Conservation (phyloP, 2,329 filamentous ascomycete species). For the Claviceps lovelessii region DNA sequence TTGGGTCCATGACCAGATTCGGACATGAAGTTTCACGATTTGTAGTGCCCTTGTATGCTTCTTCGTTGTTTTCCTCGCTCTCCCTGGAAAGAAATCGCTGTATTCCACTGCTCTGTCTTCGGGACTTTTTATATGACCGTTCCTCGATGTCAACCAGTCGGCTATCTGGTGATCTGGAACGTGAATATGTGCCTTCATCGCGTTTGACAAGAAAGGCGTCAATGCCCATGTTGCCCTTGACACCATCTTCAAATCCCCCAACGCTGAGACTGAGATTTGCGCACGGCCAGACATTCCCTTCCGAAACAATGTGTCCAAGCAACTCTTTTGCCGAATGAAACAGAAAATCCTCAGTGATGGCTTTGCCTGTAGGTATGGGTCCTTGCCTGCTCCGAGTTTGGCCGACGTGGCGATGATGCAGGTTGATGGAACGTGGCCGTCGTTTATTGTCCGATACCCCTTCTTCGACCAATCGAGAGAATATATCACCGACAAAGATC, state of each 20-base stretch:
- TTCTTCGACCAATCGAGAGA: slow-evolving; percentile 77
- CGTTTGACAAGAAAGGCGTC: slow-evolving; percentile 71
- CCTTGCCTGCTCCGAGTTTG: slow-evolving; percentile 62
- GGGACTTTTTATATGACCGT: slow-evolving; percentile 17
- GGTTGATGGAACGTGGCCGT: slow-evolving; percentile 68
- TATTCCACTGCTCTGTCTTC: slow-evolving; percentile 35
- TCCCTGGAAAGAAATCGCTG: slow-evolving; percentile 41
- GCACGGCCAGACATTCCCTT: slow-evolving; percentile 79
- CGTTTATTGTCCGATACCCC: slow-evolving; percentile 77
- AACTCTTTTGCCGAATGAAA: slow-evolving; percentile 65
- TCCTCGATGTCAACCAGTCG: slow-evolving; percentile 2
- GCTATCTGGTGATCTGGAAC: slow-evolving; percentile 8
- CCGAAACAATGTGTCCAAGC: slow-evolving; percentile 60
- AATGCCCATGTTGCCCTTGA: slow-evolving; percentile 74
- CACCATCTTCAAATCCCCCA: slow-evolving; percentile 80
- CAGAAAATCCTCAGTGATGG: slow-evolving; percentile 56
- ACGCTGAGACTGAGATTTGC: slow-evolving; percentile 80
- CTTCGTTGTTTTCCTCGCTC: background rate
- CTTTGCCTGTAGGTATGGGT: slow-evolving; percentile 62
- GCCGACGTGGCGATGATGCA: slow-evolving; percentile 63
- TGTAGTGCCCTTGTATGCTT: background rate
- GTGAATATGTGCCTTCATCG: slow-evolving; percentile 40
- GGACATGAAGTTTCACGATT: background rate
- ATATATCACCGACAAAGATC: slow-evolving; percentile 88
- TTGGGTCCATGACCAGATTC: background rate